Evolutionary conservation across 768 basidiomycete genomes (phyloP).

Genomic region (Kwoniella mangroviensis): DNA sequence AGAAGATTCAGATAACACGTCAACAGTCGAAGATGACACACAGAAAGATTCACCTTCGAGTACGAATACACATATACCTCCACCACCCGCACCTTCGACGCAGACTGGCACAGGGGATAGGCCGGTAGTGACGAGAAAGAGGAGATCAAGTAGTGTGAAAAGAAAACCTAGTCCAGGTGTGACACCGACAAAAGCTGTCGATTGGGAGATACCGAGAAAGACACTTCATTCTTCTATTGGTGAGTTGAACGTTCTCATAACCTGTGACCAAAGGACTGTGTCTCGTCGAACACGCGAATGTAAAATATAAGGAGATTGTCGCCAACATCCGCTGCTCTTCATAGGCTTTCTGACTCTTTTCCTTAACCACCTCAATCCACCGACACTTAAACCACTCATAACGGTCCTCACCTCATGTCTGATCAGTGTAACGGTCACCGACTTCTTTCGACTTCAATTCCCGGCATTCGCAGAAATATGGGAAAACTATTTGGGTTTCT

Average conservation of each 20-base stretch:
- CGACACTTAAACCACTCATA: constrained; percentile 64
- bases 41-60: background rate
- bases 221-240: constrained; percentile 78
- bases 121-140: constrained; percentile 33
- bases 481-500: constrained; percentile 73
- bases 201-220: constrained; percentile 92
- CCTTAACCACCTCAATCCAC: constrained; percentile 63
- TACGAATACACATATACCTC: constrained; percentile 8
- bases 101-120: constrained; percentile 23
- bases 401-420: constrained; percentile 70
- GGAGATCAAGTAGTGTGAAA: constrained; percentile 46
- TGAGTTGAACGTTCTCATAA: background rate
- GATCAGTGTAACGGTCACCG: constrained; percentile 71
- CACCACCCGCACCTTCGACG: constrained; percentile 44
- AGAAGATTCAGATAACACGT: constrained; percentile 1
- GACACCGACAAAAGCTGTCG: constrained; percentile 60
- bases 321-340: too few species aligned
- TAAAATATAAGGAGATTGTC: too few species aligned
- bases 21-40: background rate
- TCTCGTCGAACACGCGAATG: too few species aligned
- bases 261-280: background rate
- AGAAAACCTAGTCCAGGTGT: constrained; percentile 47
- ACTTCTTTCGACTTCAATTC: constrained; percentile 72
- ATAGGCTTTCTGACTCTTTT: constrained; percentile 70
- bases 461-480: constrained; percentile 71